phyloP scores from a whole-genome alignment of 202 grass and related monocot species.

The Cymbopogon flexuosus region DNA sequence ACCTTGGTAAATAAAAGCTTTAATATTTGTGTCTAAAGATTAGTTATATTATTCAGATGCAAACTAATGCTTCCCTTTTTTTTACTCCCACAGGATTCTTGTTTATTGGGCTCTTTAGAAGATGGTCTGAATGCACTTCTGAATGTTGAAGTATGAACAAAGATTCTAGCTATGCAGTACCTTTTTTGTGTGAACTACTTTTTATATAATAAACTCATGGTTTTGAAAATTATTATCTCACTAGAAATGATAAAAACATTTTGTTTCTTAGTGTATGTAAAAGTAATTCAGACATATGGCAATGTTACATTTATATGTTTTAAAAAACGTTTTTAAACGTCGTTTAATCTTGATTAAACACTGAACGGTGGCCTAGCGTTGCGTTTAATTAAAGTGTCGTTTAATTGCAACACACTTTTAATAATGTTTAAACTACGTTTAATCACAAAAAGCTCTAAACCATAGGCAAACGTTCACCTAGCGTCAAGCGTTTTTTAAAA shows the following conservation, averaged over 20 bases:
- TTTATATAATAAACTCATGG: neutral
- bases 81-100: slow-evolving; percentile 60
- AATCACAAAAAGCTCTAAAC: too few relatives aligned
- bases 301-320: neutral
- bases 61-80: slow-evolving; percentile 18
- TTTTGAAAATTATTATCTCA: slow-evolving; percentile 14
- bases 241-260: neutral
- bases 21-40: slow-evolving; percentile 27
- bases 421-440: too few relatives aligned
- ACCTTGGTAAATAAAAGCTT: slow-evolving; percentile 45
- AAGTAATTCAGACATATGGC: neutral
- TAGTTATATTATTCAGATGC: neutral
- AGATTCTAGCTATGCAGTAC: neutral
- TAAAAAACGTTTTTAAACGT: too few relatives aligned
- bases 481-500: neutral
- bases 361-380: too few relatives aligned
- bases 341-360: too few relatives aligned
- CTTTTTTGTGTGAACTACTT: slow-evolving; percentile 12
- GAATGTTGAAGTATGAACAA: slow-evolving; percentile 85
- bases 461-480: too few relatives aligned
- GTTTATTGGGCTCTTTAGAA: slow-evolving; percentile 82
- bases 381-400: too few relatives aligned
- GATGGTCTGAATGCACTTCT: slow-evolving; percentile 90
- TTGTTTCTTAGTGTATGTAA: neutral
- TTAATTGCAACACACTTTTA: too few relatives aligned